Percentiles rank a stretch among this genome's conserved stretches.
phyloP scores from a whole-genome alignment of 305 asterid genomes.

The Fraxinus sp. region DNA sequence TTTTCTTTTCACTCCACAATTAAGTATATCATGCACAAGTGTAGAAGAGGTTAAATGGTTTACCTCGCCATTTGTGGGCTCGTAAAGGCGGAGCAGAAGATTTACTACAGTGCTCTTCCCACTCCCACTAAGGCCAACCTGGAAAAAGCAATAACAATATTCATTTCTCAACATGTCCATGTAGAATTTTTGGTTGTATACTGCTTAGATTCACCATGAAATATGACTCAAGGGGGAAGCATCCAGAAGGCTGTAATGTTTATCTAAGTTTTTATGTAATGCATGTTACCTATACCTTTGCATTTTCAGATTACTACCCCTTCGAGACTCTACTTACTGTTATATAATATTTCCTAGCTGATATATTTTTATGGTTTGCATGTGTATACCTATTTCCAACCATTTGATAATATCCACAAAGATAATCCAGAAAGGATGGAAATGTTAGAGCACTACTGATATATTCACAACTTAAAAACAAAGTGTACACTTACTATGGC shows the following conservation, averaged over 20 bases:
- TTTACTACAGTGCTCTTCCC: constrained; percentile 95
- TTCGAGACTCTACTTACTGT: not conserved
- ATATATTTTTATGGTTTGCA: not conserved
- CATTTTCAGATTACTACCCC: not conserved
- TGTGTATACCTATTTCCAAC: not conserved
- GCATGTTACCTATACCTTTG: not conserved
- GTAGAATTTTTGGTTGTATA: not conserved
- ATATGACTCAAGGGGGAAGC: not conserved
- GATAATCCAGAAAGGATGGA: not conserved
- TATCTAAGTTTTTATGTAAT: not conserved
- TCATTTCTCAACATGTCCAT: constrained; percentile 21
- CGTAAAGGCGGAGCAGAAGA: constrained; percentile 92
- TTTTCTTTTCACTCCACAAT: not conserved
- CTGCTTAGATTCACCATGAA: constrained; percentile 16
- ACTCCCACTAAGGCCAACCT: constrained; percentile 99
- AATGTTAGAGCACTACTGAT: not conserved
- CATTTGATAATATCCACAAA: not conserved
- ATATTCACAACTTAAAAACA: not conserved
- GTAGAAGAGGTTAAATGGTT: constrained; percentile 8
- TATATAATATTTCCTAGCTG: not conserved
- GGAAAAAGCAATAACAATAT: constrained; percentile 21
- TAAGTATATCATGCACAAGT: constrained; percentile 6
- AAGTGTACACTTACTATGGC: constrained; percentile 67
- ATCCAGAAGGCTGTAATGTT: constrained; percentile 4
- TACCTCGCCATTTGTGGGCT: constrained; percentile 93